These are phyloP conservation scores for Pseudotsuga menziesii DNA, from an alignment of 75 land plant species.

Conservation along the genomic window DNA sequence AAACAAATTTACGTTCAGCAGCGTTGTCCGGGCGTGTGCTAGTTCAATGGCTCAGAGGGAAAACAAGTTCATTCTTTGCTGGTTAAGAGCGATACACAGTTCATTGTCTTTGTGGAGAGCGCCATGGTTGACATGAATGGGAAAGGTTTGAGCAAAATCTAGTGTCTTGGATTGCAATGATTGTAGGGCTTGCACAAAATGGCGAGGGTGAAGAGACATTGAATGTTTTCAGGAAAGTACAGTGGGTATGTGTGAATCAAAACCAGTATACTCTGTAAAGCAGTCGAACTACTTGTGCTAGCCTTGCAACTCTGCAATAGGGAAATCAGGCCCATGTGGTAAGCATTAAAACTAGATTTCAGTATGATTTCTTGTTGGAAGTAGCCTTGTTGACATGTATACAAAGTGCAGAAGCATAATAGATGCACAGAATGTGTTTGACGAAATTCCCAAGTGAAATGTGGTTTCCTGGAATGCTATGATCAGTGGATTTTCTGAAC, in stretches of 20 bases:
- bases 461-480: slow-evolving; percentile 47
- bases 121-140: too few relatives aligned
- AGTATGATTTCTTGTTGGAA: background rate
- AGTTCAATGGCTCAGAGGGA: too few relatives aligned
- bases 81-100: too few relatives aligned
- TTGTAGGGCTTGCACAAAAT: slow-evolving; percentile 30
- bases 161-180: too few relatives aligned
- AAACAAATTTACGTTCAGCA: too few relatives aligned
- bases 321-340: slow-evolving; percentile 3
- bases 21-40: too few relatives aligned
- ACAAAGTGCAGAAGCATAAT: slow-evolving; percentile 48
- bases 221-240: slow-evolving; percentile 30
- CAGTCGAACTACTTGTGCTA: slow-evolving; percentile 3
- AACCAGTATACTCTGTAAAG: slow-evolving; percentile 21
- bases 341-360: background rate
- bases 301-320: background rate
- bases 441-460: slow-evolving; percentile 10
- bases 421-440: slow-evolving; percentile 31
- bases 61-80: too few relatives aligned
- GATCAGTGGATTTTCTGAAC: slow-evolving; percentile 40
- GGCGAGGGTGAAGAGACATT: slow-evolving; percentile 30
- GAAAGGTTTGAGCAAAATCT: too few relatives aligned
- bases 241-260: slow-evolving; percentile 7
- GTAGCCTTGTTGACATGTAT: slow-evolving; percentile 18
- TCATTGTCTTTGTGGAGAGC: too few relatives aligned